A percentile compares a stretch with the other conserved stretches of the same genome.
phyloP scores from a whole-genome alignment of 345 rosid genomes.

The Erucastrum elatum region DNA sequence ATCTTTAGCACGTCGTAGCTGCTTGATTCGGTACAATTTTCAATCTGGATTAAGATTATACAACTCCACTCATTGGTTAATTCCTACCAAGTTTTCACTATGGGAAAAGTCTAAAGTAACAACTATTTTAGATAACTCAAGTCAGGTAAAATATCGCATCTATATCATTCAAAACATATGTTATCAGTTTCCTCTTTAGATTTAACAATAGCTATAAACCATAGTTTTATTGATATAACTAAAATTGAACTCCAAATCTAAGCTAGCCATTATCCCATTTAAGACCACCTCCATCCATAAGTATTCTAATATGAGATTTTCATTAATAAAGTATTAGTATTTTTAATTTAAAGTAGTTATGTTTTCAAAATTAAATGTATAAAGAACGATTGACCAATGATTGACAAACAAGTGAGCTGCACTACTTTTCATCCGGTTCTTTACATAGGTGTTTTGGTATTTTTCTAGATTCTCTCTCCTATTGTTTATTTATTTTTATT shows the following conservation, averaged over 20 bases:
- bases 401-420: too few relatives aligned
- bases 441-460: too few relatives aligned
- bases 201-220: neutral
- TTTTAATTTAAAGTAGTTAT: too few relatives aligned
- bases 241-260: neutral
- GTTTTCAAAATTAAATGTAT: too few relatives aligned
- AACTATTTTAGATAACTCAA: neutral
- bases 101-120: neutral
- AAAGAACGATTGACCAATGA: too few relatives aligned
- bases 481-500: too few relatives aligned
- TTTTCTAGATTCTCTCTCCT: too few relatives aligned
- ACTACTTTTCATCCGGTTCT: too few relatives aligned
- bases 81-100: neutral
- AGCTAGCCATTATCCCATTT: neutral
- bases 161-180: neutral
- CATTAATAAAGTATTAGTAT: too few relatives aligned
- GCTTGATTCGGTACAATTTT: neutral
- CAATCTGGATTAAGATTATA: neutral
- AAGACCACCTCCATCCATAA: neutral
- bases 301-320: too few relatives aligned
- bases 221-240: neutral
- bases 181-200: neutral
- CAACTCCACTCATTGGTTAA: neutral
- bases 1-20: constrained; percentile 36
- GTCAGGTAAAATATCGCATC: neutral